Percentiles rank a stretch among this genome's conserved stretches.
phyloP scores from a whole-genome alignment of 371 early-diverging fungal species.

The Mucor circinelloides region DNA sequence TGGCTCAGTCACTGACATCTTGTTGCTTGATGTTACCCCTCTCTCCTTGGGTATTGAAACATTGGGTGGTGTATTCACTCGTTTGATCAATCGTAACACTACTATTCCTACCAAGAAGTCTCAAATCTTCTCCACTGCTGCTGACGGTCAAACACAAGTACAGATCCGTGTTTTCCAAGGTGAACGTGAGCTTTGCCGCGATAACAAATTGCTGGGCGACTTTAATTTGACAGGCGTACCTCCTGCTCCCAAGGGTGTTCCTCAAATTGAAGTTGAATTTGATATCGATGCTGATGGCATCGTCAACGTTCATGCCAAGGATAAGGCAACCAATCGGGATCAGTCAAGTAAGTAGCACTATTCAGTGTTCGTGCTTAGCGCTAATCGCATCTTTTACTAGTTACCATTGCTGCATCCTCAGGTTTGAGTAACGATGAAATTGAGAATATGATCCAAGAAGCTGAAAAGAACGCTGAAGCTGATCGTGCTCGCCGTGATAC shows the following conservation, averaged over 20 bases:
- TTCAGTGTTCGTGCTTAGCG: not conserved
- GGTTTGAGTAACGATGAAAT: slow-evolving; percentile 91
- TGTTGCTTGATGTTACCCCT: slow-evolving; percentile 96
- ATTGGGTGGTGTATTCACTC: slow-evolving; percentile 93
- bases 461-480: slow-evolving; percentile 80
- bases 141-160: slow-evolving; percentile 96
- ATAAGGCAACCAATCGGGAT: slow-evolving; percentile 87
- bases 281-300: slow-evolving; percentile 98
- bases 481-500: slow-evolving; percentile 86
- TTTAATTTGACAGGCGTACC: slow-evolving; percentile 86
- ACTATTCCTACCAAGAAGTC: slow-evolving; percentile 98
- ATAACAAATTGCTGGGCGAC: slow-evolving; percentile 96
- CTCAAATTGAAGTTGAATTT: slow-evolving; percentile 88
- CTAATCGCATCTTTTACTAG: slow-evolving; percentile 6
- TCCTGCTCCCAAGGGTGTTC: slow-evolving; percentile 84
- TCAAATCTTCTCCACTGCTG: slow-evolving; percentile 97
- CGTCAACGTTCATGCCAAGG: slow-evolving; percentile 94
- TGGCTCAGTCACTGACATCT: slow-evolving; percentile 86
- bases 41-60: slow-evolving; percentile 97
- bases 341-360: slow-evolving; percentile 63
- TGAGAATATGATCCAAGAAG: slow-evolving; percentile 87
- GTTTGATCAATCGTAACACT: slow-evolving; percentile 94
- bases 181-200: slow-evolving; percentile 90
- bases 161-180: slow-evolving; percentile 97
- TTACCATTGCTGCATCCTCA: slow-evolving; percentile 91